Base-by-base conservation (phyloP, 75 land plant species). In the Sequoia sempervirens region DNA sequence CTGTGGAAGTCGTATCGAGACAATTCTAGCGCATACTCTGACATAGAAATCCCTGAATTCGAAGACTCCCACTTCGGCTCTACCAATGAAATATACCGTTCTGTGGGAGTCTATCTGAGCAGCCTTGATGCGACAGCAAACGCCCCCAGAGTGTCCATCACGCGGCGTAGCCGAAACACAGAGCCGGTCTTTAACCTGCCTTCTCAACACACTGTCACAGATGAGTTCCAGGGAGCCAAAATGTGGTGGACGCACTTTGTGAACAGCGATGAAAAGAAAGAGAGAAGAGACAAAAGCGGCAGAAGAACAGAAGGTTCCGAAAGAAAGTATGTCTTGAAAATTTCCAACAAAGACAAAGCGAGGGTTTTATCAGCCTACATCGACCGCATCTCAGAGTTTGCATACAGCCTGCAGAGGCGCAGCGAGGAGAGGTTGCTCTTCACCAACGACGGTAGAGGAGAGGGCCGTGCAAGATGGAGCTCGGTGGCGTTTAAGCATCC, bases 161-260 rank as follows among this genome's bases (percentile, higher is more conserved):
- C 86, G 9, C 61, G 85, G 32, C 83, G 70, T 20, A 87, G 84
- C n/a, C 79, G 87, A 85, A 85, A 82, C 36, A 75, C 46, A 52
- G 40, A 80, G 50, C 43, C 86, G 45, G 83, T 85, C 2, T 72
- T 92, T 38, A 85, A 81, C 75, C 86, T 92, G 87, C 93, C 93
- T 46, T 82, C 87, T 8, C 23, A 85, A 26, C 85, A 90, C 85
- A 74, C 81, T 28, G 82, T 90, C 68, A 72, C 52, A 15, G 95
- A 92, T 54, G 70, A 73, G 2, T 90, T 85, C 83, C 12, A 70
- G 5, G 93, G 91, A 14, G 84, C 73, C 74, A 82, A 78, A 52
- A 17, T 89, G 18, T 87, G 88, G 87, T 90, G 91, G 91, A 36
- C 12, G 3, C 40, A 14, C 75, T 4, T 17, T 17, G 23, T 56